Percentiles rank a stretch among this genome's conserved stretches.
Conservation (phyloP, 2,329 filamentous ascomycete species). For the Botrytis hyacinthi region DNA sequence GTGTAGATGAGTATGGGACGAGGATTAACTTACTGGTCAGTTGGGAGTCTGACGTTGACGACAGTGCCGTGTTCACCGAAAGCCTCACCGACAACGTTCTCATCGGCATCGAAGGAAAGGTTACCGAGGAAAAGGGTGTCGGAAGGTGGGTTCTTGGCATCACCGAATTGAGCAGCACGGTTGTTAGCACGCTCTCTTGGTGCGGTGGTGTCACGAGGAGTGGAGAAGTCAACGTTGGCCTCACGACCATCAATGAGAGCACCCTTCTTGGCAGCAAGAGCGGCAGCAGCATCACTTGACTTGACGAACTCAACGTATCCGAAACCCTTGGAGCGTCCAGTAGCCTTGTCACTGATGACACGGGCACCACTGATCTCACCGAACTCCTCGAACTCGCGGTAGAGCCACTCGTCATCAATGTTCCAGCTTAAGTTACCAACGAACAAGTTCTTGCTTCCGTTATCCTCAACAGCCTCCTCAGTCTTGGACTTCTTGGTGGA, state of each 20-base stretch:
- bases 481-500: conserved; percentile 54
- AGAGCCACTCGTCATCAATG: conserved; percentile 70
- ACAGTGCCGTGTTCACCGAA: conserved; percentile 64
- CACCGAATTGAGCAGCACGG: conserved; percentile 56
- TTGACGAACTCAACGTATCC: conserved; percentile 70
- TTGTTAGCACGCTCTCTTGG: conserved; percentile 51
- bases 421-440: conserved; percentile 74
- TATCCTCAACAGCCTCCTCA: conserved; percentile 41
- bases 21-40: conserved; percentile 50
- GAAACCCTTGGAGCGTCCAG: conserved; percentile 69
- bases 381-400: conserved; percentile 65
- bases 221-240: conserved; percentile 70
- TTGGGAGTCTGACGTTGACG: conserved; percentile 66
- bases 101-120: conserved; percentile 65
- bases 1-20: not conserved
- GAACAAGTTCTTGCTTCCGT: conserved; percentile 61
- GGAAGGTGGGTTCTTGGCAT: conserved; percentile 60
- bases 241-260: conserved; percentile 63
- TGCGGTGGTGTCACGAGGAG: conserved; percentile 52
- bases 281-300: conserved; percentile 59
- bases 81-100: conserved; percentile 61
- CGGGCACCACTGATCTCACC: conserved; percentile 62
- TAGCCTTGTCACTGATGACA: conserved; percentile 65
- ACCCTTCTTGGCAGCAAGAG: conserved; percentile 63
- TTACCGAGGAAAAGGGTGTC: conserved; percentile 73